Conservation (phyloP, 2,329 filamentous ascomycete species). For the Orbilia blumenaviensis region DNA sequence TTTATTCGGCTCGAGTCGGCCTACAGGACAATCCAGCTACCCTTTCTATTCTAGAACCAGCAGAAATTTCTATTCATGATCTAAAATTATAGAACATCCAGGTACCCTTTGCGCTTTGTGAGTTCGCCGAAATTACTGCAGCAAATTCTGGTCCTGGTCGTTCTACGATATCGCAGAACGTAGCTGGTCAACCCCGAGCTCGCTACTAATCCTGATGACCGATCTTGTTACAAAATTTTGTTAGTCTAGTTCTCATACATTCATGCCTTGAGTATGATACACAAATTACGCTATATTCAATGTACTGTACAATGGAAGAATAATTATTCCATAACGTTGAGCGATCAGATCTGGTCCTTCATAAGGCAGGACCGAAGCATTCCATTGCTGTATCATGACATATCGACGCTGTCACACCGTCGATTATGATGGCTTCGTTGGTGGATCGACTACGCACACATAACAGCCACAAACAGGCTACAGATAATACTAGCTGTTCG, state of each 20-base stretch:
- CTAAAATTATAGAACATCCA: not conserved
- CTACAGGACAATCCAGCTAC: not conserved
- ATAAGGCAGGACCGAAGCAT: not conserved
- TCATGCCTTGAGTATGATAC: not conserved
- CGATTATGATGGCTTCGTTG: too few species aligned
- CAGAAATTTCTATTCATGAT: not conserved
- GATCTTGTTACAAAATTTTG: too few species aligned
- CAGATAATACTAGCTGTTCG: too few species aligned
- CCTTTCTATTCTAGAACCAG: not conserved
- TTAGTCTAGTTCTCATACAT: too few species aligned
- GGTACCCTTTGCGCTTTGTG: too few species aligned
- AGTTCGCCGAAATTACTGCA: too few species aligned
- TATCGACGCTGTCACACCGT: not conserved
- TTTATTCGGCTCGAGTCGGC: not conserved
- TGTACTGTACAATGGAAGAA: not conserved
- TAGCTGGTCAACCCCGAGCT: too few species aligned
- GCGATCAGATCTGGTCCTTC: not conserved
- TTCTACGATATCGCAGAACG: too few species aligned
- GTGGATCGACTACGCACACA: not conserved
- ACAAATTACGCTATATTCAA: not conserved
- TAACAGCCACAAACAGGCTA: not conserved
- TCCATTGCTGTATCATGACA: not conserved
- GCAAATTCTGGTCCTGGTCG: too few species aligned
- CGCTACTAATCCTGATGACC: too few species aligned
- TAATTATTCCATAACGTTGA: not conserved